Conservation (phyloP, 2,329 filamentous ascomycete genomes). For the Parastagonospora nodorum region DNA sequence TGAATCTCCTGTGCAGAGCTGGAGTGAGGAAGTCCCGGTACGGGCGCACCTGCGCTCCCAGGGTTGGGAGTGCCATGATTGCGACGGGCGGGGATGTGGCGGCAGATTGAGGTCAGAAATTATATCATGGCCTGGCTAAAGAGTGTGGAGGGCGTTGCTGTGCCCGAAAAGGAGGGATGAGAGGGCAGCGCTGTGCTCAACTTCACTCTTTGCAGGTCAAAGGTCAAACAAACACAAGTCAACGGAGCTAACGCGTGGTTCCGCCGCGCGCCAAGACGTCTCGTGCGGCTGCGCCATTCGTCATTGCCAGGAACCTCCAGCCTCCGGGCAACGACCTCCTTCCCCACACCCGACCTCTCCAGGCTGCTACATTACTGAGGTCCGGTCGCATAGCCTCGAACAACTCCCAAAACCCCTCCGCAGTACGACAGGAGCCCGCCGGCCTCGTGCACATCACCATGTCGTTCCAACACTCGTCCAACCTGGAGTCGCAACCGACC, state of each 20-base stretch:
- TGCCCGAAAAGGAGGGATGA: neutral
- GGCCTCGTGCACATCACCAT: conserved; percentile 55
- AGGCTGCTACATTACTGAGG: neutral
- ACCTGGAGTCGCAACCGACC: conserved; percentile 78
- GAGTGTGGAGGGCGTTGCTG: neutral
- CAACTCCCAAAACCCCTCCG: no score
- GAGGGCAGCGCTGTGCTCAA: conserved; percentile 7
- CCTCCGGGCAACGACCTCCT: conserved; percentile 31
- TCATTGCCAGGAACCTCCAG: conserved; percentile 35
- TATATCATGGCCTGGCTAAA: conserved; percentile 9
- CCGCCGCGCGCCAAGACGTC: conserved; percentile 16
- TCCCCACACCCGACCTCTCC: neutral
- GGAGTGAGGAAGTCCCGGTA: conserved; percentile 94
- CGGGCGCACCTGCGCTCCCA: conserved; percentile 58
- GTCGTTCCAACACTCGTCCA: conserved; percentile 89
- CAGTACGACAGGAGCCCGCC: neutral
- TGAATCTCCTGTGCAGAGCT: conserved; percentile 83
- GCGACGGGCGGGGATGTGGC: conserved; percentile 3
- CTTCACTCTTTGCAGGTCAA: conserved; percentile 20
- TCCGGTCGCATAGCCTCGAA: conserved; percentile 8
- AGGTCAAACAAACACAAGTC: conserved; percentile 35
- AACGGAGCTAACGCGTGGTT: conserved; percentile 17
- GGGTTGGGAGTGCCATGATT: conserved; percentile 31
- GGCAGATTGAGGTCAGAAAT: conserved; percentile 26
- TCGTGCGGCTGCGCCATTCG: conserved; percentile 26